Conservation (phyloP, 2,329 filamentous ascomycete genomes). For the Fusarium duplospermum region DNA sequence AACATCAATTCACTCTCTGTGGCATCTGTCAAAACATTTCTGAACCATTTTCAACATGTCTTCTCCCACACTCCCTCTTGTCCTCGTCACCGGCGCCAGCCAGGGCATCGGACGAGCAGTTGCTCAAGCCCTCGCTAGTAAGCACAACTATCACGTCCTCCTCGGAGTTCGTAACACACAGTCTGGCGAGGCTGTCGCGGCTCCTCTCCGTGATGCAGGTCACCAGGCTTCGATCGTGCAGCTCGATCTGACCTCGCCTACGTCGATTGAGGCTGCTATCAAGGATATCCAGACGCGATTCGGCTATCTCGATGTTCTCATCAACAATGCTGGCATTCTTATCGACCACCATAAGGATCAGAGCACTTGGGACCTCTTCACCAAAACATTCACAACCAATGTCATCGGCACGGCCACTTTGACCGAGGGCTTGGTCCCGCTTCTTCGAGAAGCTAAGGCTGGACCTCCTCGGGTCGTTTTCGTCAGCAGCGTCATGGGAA, state of each 20-base stretch:
- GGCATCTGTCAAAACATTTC: too few species aligned
- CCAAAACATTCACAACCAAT: constrained; percentile 54
- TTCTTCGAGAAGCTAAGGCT: constrained; percentile 41
- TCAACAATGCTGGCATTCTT: constrained; percentile 51
- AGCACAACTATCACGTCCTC: constrained; percentile 48
- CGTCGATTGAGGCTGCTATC: constrained; percentile 44
- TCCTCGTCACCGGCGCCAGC: constrained; percentile 39
- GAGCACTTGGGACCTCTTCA: constrained; percentile 49
- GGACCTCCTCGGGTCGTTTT: constrained; percentile 53
- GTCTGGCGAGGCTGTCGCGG: constrained; percentile 39
- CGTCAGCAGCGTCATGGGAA: constrained; percentile 51
- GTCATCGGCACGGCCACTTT: constrained; percentile 47
- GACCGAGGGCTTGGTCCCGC: constrained; percentile 44
- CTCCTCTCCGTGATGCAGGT: constrained; percentile 38
- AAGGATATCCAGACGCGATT: constrained; percentile 30
- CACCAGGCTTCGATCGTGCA: constrained; percentile 40
- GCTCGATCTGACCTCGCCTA: constrained; percentile 44
- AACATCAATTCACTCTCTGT: too few species aligned
- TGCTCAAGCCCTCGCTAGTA: constrained; percentile 37
- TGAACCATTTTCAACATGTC: constrained; percentile 9
- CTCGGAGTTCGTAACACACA: constrained; percentile 48
- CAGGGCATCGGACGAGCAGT: constrained; percentile 39
- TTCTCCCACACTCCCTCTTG: constrained; percentile 8
- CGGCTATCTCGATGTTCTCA: constrained; percentile 50
- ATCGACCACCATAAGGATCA: constrained; percentile 37